phyloP scores from a whole-genome alignment of 2,329 filamentous ascomycete genomes.

The Nigrospora oryzae region DNA sequence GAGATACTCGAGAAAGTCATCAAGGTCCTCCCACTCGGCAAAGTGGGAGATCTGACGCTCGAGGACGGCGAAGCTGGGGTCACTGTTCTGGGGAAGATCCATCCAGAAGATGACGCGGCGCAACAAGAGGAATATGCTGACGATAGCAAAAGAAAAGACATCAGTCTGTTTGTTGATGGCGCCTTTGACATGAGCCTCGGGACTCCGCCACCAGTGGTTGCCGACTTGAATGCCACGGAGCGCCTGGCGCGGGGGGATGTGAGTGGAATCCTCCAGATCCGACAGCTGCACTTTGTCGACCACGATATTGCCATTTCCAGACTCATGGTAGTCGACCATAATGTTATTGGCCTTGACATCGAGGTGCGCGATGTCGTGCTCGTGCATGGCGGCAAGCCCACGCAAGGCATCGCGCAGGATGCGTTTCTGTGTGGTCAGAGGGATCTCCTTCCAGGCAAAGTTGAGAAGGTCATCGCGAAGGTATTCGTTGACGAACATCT shows the following conservation, averaged over 20 bases:
- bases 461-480: constrained; percentile 31
- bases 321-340: constrained; percentile 28
- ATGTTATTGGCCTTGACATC: constrained; percentile 37
- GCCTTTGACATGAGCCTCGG: constrained; percentile 31
- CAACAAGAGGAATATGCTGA: constrained; percentile 35
- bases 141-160: constrained; percentile 34
- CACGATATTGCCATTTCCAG: constrained; percentile 16
- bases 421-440: constrained; percentile 26
- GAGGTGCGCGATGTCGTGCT: constrained; percentile 26
- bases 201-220: constrained; percentile 36
- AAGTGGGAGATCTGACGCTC: constrained; percentile 39
- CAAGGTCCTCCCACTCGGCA: constrained; percentile 29
- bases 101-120: constrained; percentile 31
- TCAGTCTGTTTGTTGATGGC: constrained; percentile 28
- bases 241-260: constrained; percentile 24
- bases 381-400: constrained; percentile 26
- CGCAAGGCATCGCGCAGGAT: constrained; percentile 32
- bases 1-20: constrained; percentile 30
- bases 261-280: constrained; percentile 30
- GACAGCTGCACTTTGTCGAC: constrained; percentile 28
- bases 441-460: constrained; percentile 29
- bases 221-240: constrained; percentile 27
- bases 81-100: constrained; percentile 22
- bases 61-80: constrained; percentile 29
- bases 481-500: constrained; percentile 36